Percentiles rank a stretch among this genome's conserved stretches.
phyloP scores from a whole-genome alignment of 805 yeast species.

The Nakazawaea peltata region DNA sequence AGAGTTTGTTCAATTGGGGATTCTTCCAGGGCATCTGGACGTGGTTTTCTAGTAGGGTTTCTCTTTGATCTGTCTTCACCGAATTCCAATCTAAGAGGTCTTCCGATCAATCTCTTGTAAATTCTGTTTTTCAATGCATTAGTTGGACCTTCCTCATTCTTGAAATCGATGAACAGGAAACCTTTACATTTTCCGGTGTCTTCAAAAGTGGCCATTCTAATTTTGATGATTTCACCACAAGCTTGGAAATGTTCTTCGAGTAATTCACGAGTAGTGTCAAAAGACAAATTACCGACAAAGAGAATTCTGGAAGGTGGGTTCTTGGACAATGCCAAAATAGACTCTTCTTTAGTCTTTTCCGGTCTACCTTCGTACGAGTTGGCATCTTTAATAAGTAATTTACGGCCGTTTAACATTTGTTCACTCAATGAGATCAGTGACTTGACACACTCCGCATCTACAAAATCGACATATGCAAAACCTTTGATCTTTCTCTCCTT shows the following conservation, averaged over 20 bases:
- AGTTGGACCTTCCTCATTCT: slow-evolving; percentile 73
- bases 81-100: slow-evolving; percentile 78
- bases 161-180: slow-evolving; percentile 86
- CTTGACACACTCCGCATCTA: slow-evolving; percentile 47
- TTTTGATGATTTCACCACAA: slow-evolving; percentile 77
- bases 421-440: slow-evolving; percentile 67
- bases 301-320: slow-evolving; percentile 85
- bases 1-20: slow-evolving; percentile 10
- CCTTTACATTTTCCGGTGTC: slow-evolving; percentile 97
- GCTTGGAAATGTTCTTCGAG: slow-evolving; percentile 79
- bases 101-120: slow-evolving; percentile 57
- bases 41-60: slow-evolving; percentile 34
- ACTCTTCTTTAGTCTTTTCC: slow-evolving; percentile 37
- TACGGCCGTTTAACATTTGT: slow-evolving; percentile 70
- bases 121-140: slow-evolving; percentile 68
- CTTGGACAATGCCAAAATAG: slow-evolving; percentile 38
- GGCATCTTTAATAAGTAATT: slow-evolving; percentile 75
- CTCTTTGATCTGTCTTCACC: slow-evolving; percentile 93
- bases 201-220: slow-evolving; percentile 97
- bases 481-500: slow-evolving; percentile 67
- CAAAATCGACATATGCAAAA: slow-evolving; percentile 85
- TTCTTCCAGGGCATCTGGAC: slow-evolving; percentile 16
- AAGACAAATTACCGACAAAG: slow-evolving; percentile 89
- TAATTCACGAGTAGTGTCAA: slow-evolving; percentile 79
- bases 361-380: slow-evolving; percentile 87